These are phyloP conservation scores for Penicillium paneum DNA, from an alignment of 2,329 filamentous ascomycete species.

Conservation along the genomic window DNA sequence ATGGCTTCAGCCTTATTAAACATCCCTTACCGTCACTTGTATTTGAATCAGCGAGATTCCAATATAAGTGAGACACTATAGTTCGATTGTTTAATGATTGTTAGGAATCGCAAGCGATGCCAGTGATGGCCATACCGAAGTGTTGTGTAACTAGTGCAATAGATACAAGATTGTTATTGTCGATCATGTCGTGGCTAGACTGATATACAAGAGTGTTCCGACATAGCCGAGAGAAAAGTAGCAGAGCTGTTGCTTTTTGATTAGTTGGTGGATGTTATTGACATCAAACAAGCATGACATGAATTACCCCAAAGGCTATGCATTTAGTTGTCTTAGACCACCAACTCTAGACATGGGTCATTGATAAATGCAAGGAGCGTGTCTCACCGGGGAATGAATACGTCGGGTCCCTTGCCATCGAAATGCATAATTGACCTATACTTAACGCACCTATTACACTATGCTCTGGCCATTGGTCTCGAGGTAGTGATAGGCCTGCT, in stretches of 20 bases:
- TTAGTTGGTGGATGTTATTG: neutral
- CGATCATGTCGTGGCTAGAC: constrained; percentile 2
- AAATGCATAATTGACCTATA: neutral
- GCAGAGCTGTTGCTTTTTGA: neutral
- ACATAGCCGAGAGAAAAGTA: neutral
- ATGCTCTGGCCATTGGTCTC: neutral
- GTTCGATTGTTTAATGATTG: neutral
- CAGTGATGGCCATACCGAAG: neutral
- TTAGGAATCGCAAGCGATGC: neutral
- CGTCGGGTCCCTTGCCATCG: neutral
- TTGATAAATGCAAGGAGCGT: neutral
- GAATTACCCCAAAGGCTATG: neutral
- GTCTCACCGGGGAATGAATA: neutral
- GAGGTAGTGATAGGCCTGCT: neutral
- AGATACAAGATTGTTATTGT: neutral
- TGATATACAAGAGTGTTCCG: neutral
- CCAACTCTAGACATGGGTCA: neutral
- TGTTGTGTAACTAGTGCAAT: neutral
- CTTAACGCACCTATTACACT: too few species aligned
- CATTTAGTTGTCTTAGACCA: neutral
- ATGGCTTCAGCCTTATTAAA: constrained; percentile 2
- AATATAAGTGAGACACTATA: neutral
- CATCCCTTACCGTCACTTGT: too few species aligned
- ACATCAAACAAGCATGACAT: neutral
- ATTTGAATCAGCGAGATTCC: neutral